Evolutionary conservation across 1,284 basidiomycete species (phyloP).

Genomic region (Neolentinus lepideus): DNA sequence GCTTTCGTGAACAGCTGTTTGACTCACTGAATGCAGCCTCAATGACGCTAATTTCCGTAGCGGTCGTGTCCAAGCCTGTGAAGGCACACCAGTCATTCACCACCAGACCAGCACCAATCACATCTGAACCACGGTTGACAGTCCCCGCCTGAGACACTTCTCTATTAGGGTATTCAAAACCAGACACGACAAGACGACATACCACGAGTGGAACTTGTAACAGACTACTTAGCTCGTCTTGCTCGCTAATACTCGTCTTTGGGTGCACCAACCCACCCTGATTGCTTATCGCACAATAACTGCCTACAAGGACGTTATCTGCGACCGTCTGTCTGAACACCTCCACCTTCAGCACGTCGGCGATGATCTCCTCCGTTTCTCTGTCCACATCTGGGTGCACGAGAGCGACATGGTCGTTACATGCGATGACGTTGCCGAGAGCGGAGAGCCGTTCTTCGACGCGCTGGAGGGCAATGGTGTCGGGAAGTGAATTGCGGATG

Average conservation of each 20-base stretch:
- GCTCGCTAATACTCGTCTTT: constrained; percentile 93
- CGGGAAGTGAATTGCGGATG: constrained; percentile 93
- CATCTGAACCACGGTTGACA: constrained; percentile 96
- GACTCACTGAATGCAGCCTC: constrained; percentile 92
- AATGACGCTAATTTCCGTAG: constrained; percentile 97
- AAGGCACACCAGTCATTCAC: constrained; percentile 99
- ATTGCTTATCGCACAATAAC: constrained; percentile 92
- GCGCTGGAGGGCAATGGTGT: constrained; percentile 87
- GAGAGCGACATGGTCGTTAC: constrained; percentile 96
- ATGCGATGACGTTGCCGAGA: constrained; percentile 96
- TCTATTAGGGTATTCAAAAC: too few relatives aligned
- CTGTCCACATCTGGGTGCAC: constrained; percentile 97
- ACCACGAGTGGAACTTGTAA: constrained; percentile 94
- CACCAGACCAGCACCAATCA: constrained; percentile 95
- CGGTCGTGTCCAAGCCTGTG: constrained; percentile 93
- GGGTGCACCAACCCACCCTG: constrained; percentile 98
- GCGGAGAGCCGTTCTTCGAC: constrained; percentile 96
- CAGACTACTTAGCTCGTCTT: constrained; percentile 94
- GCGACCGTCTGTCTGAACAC: constrained; percentile 98
- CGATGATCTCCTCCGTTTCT: constrained; percentile 99
- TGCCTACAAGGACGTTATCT: constrained; percentile 94
- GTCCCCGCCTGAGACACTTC: constrained; percentile 92
- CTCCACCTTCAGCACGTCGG: constrained; percentile 98
- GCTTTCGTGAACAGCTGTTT: background rate
- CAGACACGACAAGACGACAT: too few relatives aligned